Evolutionary conservation across 2,329 filamentous ascomycete species (phyloP).

Genomic region (Alternaria atra): DNA sequence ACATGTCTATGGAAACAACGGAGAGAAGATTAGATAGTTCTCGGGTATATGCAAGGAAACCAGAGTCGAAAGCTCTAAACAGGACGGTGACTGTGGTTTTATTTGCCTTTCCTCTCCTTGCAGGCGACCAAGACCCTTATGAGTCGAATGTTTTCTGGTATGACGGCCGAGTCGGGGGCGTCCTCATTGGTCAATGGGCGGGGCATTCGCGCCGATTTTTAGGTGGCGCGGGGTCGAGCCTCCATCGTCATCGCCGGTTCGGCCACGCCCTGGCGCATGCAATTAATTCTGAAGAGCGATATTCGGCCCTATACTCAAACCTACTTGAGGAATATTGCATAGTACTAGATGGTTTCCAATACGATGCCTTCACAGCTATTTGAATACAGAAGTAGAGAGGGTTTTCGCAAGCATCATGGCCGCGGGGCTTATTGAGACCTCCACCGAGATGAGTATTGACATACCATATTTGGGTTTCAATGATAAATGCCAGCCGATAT

Average conservation of each 20-base stretch:
- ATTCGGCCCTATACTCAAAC: not conserved
- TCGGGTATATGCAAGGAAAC: not conserved
- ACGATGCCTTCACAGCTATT: not conserved
- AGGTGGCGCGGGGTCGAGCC: constrained; percentile 11
- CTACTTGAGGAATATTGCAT: not conserved
- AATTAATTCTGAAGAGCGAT: not conserved
- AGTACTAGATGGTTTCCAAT: not conserved
- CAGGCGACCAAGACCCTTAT: constrained; percentile 29
- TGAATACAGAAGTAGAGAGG: not conserved
- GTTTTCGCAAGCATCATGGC: not conserved
- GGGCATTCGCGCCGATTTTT: constrained; percentile 20
- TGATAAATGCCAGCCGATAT: not conserved
- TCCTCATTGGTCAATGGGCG: constrained; percentile 35
- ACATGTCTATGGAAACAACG: constrained; percentile 30
- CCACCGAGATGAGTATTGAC: not conserved
- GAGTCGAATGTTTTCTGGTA: constrained; percentile 36
- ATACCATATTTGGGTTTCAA: not conserved
- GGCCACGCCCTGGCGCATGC: constrained; percentile 6
- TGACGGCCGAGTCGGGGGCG: constrained; percentile 33
- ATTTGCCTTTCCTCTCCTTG: constrained; percentile 15
- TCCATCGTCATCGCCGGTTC: constrained; percentile 14
- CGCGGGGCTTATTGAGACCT: not conserved
- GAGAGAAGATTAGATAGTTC: not conserved
- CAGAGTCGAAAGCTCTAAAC: not conserved
- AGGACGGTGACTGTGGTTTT: constrained; percentile 5